Conservation (phyloP, 352 stramenopile species). For the Pythium aquatile region DNA sequence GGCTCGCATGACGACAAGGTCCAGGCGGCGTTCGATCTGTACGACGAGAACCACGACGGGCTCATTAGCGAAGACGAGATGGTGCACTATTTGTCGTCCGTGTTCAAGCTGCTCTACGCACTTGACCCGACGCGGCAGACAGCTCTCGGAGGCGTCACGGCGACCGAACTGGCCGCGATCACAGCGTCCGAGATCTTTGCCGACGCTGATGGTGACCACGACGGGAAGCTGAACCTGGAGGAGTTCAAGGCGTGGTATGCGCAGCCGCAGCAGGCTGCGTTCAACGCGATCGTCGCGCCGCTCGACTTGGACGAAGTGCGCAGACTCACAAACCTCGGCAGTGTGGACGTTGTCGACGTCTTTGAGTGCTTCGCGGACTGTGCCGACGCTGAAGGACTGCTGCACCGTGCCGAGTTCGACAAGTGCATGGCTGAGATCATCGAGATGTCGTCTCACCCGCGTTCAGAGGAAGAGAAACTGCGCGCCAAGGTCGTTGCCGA, state of each 20-base stretch:
- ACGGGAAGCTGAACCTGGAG: slow-evolving; percentile 81
- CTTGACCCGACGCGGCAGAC: slow-evolving; percentile 59
- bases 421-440: slow-evolving; percentile 73
- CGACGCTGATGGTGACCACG: slow-evolving; percentile 81
- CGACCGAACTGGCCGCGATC: slow-evolving; percentile 57
- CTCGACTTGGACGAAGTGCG: slow-evolving; percentile 82
- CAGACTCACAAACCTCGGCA: slow-evolving; percentile 78
- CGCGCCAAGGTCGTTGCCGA: slow-evolving; percentile 68
- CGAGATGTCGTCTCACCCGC: slow-evolving; percentile 57
- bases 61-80: slow-evolving; percentile 86
- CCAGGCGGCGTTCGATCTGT: slow-evolving; percentile 78
- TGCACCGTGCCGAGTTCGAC: slow-evolving; percentile 70
- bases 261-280: slow-evolving; percentile 59
- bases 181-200: slow-evolving; percentile 85
- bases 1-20: slow-evolving; percentile 64
- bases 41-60: slow-evolving; percentile 81
- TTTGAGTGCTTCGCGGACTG: slow-evolving; percentile 84
- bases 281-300: slow-evolving; percentile 70
- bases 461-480: slow-evolving; percentile 61
- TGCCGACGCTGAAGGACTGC: slow-evolving; percentile 52
- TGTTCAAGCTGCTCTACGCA: slow-evolving; percentile 81
- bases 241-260: slow-evolving; percentile 88
- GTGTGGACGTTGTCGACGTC: slow-evolving; percentile 80
- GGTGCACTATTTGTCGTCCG: slow-evolving; percentile 79
- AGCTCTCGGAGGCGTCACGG: slow-evolving; percentile 51